Base-by-base conservation (phyloP, 202 grass and related monocot genomes). In the Setaria italica region DNA sequence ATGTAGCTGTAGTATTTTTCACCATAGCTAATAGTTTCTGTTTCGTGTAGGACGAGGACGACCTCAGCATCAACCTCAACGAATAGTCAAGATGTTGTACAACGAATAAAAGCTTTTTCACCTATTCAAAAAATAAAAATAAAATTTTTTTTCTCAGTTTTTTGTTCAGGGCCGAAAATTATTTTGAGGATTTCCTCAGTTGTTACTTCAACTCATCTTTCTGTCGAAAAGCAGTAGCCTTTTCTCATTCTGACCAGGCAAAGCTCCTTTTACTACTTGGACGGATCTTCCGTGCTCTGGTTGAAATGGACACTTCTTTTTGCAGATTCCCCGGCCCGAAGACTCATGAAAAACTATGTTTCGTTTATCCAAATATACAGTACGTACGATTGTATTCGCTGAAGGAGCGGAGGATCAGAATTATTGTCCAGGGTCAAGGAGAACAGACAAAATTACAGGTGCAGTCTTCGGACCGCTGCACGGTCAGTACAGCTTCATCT, bases 181-280 rank as follows among this genome's bases (percentile, higher is more conserved):
- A 45, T 62, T n/a, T 9, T 62, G 39, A 45, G n/a, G 39, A 46
- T 0, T 53, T 62, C 5, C 30, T 67, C 56, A 72, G 62, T 4
- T 70, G 51, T 77, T 77, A 82, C 63, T 29, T 71, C 54, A 82
- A 11, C 32, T 42, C 17, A 54, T 70, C 64, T 82, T 82, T 87
- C 16, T 6, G 16, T 16, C 48, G 45, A 12, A 88, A 87, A 83
- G 80, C 4, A 6, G 75, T 78, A 41, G 11, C 37, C 48, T 63
- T 78, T 63, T 21, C 25, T 45, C 29, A n/a, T 66, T 71, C 62
- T 77, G 81, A 84, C 76, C 29, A 80, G 54, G 54, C 67, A 77
- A 88, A 80, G 62, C 20, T 42, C 51, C 54, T 84, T 90, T 75
- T 70, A 84, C 70, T 32, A 49, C 70, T 66, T 65, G 72, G 82